phyloP scores from a whole-genome alignment of 345 rosid species.

The Brassica nigra region DNA sequence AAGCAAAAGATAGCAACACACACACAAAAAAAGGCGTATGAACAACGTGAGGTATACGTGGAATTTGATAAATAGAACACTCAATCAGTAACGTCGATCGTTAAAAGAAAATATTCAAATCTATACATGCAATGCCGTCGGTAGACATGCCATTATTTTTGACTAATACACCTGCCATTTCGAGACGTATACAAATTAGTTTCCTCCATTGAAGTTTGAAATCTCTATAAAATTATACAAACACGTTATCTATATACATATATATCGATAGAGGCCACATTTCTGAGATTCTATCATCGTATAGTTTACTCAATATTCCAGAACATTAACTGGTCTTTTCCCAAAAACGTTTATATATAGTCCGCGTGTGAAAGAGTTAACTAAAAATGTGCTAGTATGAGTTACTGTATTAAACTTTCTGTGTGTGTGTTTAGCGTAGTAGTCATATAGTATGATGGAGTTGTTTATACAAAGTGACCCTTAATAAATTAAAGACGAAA shows the following conservation, averaged over 20 bases:
- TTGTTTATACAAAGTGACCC: neutral
- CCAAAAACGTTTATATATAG: neutral
- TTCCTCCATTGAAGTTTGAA: constrained; percentile 17
- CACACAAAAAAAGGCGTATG: neutral
- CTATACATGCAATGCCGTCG: neutral
- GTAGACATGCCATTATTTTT: constrained; percentile 30
- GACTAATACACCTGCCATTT: neutral
- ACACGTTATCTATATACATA: constrained; percentile 15
- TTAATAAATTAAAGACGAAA: neutral
- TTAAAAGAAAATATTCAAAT: neutral
- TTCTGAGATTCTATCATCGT: neutral
- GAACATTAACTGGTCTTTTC: neutral
- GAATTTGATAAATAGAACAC: constrained; percentile 5
- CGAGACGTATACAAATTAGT: constrained; percentile 37
- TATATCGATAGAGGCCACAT: neutral
- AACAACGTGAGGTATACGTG: neutral
- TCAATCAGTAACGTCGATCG: neutral
- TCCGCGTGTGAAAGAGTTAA: constrained; percentile 5
- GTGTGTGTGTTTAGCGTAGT: neutral
- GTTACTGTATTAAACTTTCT: neutral
- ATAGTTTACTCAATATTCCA: constrained; percentile 9
- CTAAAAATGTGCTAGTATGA: neutral
- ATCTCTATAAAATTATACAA: constrained; percentile 14
- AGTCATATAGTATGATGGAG: neutral
- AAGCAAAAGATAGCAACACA: neutral